These are phyloP conservation scores for Picea sitchensis DNA, from an alignment of 75 land plant genomes.

Conservation along the genomic window DNA sequence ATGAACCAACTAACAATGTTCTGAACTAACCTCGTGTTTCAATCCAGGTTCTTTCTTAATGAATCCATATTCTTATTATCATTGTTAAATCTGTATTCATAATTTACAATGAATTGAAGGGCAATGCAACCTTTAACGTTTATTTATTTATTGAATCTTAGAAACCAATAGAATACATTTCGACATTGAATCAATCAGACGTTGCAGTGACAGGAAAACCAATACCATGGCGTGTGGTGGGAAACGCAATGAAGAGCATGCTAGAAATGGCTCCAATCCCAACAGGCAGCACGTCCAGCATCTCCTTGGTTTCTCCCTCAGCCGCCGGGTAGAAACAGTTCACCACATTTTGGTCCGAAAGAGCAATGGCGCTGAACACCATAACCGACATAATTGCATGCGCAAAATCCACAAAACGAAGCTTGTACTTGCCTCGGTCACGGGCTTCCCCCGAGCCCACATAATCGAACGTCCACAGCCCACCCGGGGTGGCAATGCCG, in stretches of 20 bases:
- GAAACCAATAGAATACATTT: no score
- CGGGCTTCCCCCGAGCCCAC: constrained; percentile 5
- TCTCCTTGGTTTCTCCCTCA: constrained; percentile 3
- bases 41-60: no score
- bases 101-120: no score
- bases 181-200: no score
- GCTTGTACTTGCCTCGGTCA: constrained; percentile 22
- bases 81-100: no score
- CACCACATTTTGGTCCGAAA: constrained; percentile 17
- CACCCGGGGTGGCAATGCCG: constrained; percentile 55
- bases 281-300: constrained; percentile 14
- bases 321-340: constrained; percentile 22
- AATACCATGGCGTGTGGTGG: constrained; percentile 19
- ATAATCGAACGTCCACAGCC: constrained; percentile 48
- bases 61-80: no score
- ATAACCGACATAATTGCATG: constrained; percentile 36
- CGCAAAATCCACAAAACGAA: constrained; percentile 44
- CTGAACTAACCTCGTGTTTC: no score
- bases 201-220: constrained; percentile 16
- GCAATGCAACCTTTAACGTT: no score
- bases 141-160: no score
- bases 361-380: constrained; percentile 18
- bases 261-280: constrained; percentile 10
- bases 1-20: no score
- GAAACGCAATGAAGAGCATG: constrained; percentile 16